Percentiles rank a stretch among this genome's conserved stretches.
phyloP scores from a whole-genome alignment of 768 basidiomycete species.

The Rickenella mellea region DNA sequence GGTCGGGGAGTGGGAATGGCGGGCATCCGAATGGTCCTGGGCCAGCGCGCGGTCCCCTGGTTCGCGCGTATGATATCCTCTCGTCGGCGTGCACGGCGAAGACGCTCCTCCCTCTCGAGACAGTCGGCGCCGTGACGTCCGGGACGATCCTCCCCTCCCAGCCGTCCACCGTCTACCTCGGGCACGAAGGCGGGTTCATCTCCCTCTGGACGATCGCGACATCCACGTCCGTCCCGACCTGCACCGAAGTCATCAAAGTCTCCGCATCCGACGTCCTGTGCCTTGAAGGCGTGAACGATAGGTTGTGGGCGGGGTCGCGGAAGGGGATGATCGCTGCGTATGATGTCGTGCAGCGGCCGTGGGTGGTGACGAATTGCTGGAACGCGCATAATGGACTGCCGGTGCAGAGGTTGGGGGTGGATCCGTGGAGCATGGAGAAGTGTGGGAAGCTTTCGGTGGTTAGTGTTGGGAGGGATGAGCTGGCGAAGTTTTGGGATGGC shows the following conservation, averaged over 20 bases:
- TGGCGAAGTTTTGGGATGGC: constrained; percentile 83
- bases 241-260: constrained; percentile 71
- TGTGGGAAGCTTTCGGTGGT: constrained; percentile 59
- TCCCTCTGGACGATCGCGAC: constrained; percentile 66
- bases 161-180: constrained; percentile 65
- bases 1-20: constrained; percentile 24
- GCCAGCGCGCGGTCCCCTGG: constrained; percentile 48
- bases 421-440: constrained; percentile 67
- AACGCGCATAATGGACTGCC: constrained; percentile 65
- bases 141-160: constrained; percentile 67
- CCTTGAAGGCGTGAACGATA: constrained; percentile 74
- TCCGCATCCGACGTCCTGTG: constrained; percentile 73
- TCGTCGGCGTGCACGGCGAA: constrained; percentile 45
- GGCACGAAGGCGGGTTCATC: constrained; percentile 86
- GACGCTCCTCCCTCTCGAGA: constrained; percentile 52
- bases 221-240: constrained; percentile 49
- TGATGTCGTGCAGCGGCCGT: constrained; percentile 65
- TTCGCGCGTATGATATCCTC: constrained; percentile 76
- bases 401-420: constrained; percentile 54
- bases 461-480: constrained; percentile 68
- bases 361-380: constrained; percentile 86
- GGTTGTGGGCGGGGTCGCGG: constrained; percentile 82
- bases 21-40: constrained; percentile 8
- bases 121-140: constrained; percentile 75
- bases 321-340: constrained; percentile 78